Conservation (phyloP, 1,139 yeast species). For the Saccharomyces hybrid region DNA sequence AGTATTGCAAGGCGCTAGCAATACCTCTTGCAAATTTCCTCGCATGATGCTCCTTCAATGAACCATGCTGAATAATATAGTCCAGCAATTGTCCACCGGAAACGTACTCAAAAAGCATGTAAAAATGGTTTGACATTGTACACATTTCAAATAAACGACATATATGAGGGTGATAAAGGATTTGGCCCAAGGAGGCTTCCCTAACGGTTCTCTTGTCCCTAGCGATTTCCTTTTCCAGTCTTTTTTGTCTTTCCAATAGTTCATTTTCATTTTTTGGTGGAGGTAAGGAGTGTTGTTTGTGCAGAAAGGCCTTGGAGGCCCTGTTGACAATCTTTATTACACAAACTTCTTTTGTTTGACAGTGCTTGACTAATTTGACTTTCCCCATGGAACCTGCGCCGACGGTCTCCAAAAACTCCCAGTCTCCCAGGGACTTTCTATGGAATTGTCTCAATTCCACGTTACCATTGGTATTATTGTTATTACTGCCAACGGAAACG, state of each 20-base stretch:
- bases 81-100: conserved; percentile 97
- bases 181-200: conserved; percentile 88
- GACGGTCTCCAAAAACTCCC: conserved; percentile 91
- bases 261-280: conserved; percentile 53
- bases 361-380: conserved; percentile 86
- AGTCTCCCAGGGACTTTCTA: conserved; percentile 86
- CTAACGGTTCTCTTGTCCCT: conserved; percentile 88
- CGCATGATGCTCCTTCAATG: conserved; percentile 87
- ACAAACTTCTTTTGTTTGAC: conserved; percentile 72
- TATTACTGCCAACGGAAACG: neutral
- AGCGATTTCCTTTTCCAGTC: conserved; percentile 77
- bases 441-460: conserved; percentile 50
- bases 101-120: conserved; percentile 93
- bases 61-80: conserved; percentile 93
- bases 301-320: conserved; percentile 65
- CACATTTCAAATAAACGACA: conserved; percentile 90
- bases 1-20: conserved; percentile 86
- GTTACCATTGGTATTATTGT: conserved; percentile 11
- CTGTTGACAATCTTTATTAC: conserved; percentile 80
- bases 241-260: conserved; percentile 56
- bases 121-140: conserved; percentile 93
- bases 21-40: conserved; percentile 92
- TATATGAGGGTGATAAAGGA: conserved; percentile 84
- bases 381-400: conserved; percentile 99
- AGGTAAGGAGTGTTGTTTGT: conserved; percentile 68